These are phyloP conservation scores for Prosopis cineraria DNA, from an alignment of 306 rosid genomes.

Conservation along the genomic window DNA sequence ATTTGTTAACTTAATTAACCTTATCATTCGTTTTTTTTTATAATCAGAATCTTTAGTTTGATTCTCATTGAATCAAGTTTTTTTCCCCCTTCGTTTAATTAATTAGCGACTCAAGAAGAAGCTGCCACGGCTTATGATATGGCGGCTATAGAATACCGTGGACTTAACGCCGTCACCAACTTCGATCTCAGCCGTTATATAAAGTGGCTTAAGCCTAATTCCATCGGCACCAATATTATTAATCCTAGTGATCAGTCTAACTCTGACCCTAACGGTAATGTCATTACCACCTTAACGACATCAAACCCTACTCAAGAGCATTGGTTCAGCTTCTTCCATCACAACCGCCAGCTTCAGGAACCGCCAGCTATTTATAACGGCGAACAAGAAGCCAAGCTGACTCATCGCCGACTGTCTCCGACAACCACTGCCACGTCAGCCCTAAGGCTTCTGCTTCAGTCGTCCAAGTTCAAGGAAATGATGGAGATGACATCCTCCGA, in stretches of 20 bases:
- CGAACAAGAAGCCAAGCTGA: constrained; percentile 4
- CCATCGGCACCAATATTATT: background rate
- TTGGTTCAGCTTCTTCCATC: constrained; percentile 28
- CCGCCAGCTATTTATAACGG: background rate
- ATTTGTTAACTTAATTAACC: constrained; percentile 32
- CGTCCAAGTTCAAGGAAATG: constrained; percentile 80
- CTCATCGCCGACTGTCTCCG: constrained; percentile 14
- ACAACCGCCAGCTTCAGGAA: constrained; percentile 17
- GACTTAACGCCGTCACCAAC: constrained; percentile 91
- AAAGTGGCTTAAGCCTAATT: constrained; percentile 63
- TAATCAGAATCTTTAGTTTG: background rate
- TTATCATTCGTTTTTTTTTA: too few species aligned
- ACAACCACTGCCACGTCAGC: constrained; percentile 55
- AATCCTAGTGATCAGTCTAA: background rate
- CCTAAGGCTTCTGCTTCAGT: constrained; percentile 62
- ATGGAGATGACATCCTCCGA: constrained; percentile 57
- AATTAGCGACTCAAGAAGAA: constrained; percentile 94
- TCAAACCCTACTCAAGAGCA: constrained; percentile 35
- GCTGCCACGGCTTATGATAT: constrained; percentile 95
- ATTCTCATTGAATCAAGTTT: background rate
- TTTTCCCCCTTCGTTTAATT: background rate
- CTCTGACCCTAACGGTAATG: background rate
- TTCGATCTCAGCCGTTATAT: constrained; percentile 91
- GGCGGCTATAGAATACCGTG: constrained; percentile 95
- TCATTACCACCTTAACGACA: constrained; percentile 13